A percentile compares a stretch with the other conserved stretches of the same genome.
Evolutionary conservation across 148 eudicot species (phyloP).

Genomic region (Chenopodium album): DNA sequence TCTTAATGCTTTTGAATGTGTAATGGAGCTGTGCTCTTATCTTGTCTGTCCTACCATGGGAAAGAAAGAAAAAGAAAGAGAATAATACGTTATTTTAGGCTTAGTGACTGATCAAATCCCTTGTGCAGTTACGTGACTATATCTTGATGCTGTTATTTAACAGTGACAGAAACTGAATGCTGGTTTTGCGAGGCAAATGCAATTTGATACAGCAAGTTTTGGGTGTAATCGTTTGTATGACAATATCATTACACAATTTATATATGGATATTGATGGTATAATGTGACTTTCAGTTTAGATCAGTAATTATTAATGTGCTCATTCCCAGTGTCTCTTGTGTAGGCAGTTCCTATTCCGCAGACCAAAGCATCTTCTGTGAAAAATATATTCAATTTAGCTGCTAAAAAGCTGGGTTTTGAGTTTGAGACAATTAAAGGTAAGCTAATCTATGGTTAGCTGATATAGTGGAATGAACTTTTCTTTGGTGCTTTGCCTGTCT

Average conservation of each 20-base stretch:
- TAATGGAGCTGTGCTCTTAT: not conserved
- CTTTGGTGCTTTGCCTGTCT: not conserved
- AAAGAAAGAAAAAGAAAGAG: not conserved
- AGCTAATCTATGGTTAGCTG: conserved; percentile 21
- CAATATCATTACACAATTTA: not conserved
- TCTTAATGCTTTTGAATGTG: not conserved
- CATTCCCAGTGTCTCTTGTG: conserved; percentile 19
- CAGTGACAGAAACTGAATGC: not conserved
- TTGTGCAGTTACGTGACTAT: not conserved
- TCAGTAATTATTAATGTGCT: not conserved
- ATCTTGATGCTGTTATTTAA: not conserved
- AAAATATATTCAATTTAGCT: conserved; percentile 79
- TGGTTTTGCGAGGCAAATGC: too few relatives aligned
- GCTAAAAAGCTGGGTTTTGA: conserved; percentile 80
- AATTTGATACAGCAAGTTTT: not conserved
- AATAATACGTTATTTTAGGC: too few relatives aligned
- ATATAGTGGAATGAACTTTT: not conserved
- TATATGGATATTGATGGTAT: not conserved
- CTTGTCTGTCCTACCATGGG: not conserved
- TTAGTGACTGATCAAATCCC: not conserved
- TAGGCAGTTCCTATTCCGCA: conserved; percentile 87
- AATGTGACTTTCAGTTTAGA: conserved; percentile 9
- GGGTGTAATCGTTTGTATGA: not conserved
- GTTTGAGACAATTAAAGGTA: conserved; percentile 57
- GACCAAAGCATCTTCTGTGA: conserved; percentile 56